phyloP scores from a whole-genome alignment of 768 basidiomycete species.

The Pseudohyphozyma bogoriensis region DNA sequence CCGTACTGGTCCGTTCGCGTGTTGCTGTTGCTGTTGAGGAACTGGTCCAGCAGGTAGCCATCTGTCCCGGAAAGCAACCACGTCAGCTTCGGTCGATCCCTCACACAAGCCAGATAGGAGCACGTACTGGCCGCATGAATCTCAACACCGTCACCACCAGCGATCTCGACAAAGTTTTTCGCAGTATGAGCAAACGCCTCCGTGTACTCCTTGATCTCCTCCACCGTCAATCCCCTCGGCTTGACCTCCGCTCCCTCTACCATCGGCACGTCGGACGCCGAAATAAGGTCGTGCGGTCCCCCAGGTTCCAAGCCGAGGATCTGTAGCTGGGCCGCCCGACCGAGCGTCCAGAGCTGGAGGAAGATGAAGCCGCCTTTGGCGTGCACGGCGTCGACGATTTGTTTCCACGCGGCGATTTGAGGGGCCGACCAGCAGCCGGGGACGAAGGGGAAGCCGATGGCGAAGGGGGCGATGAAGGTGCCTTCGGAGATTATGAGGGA shows the following conservation, averaged over 20 bases:
- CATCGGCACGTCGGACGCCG: constrained; percentile 10
- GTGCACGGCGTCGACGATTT: constrained; percentile 53
- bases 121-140: constrained; percentile 42
- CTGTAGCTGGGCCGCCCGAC: constrained; percentile 39
- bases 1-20: constrained; percentile 48
- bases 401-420: constrained; percentile 52
- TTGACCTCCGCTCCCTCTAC: constrained; percentile 19
- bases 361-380: constrained; percentile 48
- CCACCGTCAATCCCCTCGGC: constrained; percentile 25
- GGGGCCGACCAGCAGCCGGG: constrained; percentile 59
- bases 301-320: constrained; percentile 2
- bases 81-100: neutral
- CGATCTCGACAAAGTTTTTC: constrained; percentile 46
- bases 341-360: constrained; percentile 53
- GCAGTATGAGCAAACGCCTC: constrained; percentile 48
- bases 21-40: constrained; percentile 34
- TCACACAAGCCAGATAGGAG: constrained; percentile 7
- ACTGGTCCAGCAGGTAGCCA: constrained; percentile 20
- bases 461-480: constrained; percentile 17
- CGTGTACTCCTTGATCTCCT: constrained; percentile 43
- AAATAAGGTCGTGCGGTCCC: constrained; percentile 14
- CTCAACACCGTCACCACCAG: constrained; percentile 66
- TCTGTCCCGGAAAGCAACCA: too few species aligned
- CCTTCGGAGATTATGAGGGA: constrained; percentile 51
- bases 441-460: constrained; percentile 5